Evolutionary conservation across 257 asterid genomes (phyloP), one percentile per base, ranked within the genome.

Genomic region (Nicotiana tabacum): DNA sequence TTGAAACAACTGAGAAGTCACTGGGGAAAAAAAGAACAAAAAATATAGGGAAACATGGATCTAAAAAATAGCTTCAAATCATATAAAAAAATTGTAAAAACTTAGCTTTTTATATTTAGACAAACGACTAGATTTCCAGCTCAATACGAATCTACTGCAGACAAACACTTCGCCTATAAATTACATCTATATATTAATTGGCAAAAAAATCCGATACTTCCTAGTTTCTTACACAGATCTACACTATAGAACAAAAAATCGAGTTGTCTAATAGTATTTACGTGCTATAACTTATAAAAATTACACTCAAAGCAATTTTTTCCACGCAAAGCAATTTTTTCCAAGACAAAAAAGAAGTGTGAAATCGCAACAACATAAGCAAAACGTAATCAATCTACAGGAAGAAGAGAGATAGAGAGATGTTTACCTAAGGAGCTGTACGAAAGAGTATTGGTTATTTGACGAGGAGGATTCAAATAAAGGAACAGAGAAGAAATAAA

Each of bases 351-450:
- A 24, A 30, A 27, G 30, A 0, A 0, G 32, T 32, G 17, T 5
- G 57, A 53, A 32, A 37, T 33, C 1, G 43, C 43, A 81, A 68
- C 81, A 21, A 46, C 6, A 35, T 10, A 17, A 24, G 21, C 24
- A 11, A 2, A 43, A 72, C 0, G 16, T 65, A 65, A 27, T 6
- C 9, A 29, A 21, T 24, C 16, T 21, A 24, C 67, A 29, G 17
- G 4, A 24, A 43, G 30, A 43, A 53, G 53, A 16, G 32, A 82
- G 80, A 69, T 55, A 57, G 60, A 30, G 13, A 32, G 16, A 18
- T 30, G 6, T 51, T 61, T 89, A 94, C 97, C 98, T 89, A 88
- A 85, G 74, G 67, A 82, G 87, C 91, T 94, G 89, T 91, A 90
- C 92, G 90, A 82, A 87, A 82, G 18, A 56, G 66, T 70, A 5